Evolutionary conservation across 2,329 filamentous ascomycete species (phyloP).

Genomic region (Salinomyces thailandicus): DNA sequence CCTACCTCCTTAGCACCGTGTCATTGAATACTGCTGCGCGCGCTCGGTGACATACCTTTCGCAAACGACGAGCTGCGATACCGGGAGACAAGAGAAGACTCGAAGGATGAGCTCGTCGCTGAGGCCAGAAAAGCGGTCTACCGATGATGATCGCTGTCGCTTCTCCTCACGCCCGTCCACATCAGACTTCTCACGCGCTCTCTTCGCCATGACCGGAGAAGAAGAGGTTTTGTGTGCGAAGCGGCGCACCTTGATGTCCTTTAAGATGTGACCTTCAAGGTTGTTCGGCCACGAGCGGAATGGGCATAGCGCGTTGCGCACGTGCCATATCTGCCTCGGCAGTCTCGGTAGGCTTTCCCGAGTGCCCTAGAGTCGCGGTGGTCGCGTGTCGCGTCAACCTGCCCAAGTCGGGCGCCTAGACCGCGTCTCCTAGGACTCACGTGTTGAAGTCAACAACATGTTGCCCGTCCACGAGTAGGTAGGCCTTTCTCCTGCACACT

Average conservation of each 20-base stretch:
- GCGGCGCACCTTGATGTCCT: conserved; percentile 1
- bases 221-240: neutral
- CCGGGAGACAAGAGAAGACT: conserved; percentile 66
- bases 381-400: neutral
- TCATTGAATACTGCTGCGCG: too few species aligned
- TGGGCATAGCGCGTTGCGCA: neutral
- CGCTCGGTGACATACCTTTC: conserved; percentile 42
- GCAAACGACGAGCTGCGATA: conserved; percentile 55
- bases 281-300: too few species aligned
- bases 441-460: too few species aligned
- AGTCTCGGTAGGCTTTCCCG: neutral
- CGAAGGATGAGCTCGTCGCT: conserved; percentile 84
- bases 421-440: too few species aligned
- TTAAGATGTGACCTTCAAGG: neutral
- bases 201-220: conserved; percentile 26
- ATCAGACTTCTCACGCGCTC: conserved; percentile 24
- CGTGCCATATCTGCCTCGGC: neutral
- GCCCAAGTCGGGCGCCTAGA: too few species aligned
- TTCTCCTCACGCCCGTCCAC: conserved; percentile 33
- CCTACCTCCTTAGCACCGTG: conserved; percentile 39
- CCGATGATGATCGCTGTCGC: conserved; percentile 29
- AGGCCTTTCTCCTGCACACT: too few species aligned
- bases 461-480: too few species aligned
- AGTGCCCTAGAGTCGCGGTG: too few species aligned
- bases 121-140: conserved; percentile 59